phyloP scores from a whole-genome alignment of 1,284 basidiomycete species.

The Meira miltonrushii region DNA sequence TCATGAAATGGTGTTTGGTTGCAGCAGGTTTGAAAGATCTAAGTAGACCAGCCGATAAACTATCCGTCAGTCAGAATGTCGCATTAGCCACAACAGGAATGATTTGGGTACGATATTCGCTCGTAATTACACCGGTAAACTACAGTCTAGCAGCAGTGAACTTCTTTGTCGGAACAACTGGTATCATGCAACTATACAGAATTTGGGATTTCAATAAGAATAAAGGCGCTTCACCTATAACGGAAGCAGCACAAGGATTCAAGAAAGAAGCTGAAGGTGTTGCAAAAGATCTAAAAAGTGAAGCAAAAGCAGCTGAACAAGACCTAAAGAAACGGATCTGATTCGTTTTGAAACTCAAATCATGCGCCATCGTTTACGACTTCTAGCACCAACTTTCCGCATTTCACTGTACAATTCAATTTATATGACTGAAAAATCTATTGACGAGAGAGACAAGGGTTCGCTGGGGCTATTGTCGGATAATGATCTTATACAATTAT shows the following conservation, averaged over 20 bases:
- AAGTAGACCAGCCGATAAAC: slow-evolving; percentile 82
- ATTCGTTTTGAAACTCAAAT: no score
- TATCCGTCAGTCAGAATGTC: slow-evolving; percentile 91
- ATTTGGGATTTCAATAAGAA: slow-evolving; percentile 58
- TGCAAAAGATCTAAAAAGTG: background rate
- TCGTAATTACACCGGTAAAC: slow-evolving; percentile 95
- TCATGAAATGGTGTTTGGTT: slow-evolving; percentile 96
- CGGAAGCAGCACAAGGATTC: background rate
- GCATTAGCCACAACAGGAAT: slow-evolving; percentile 87
- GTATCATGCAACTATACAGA: slow-evolving; percentile 75
- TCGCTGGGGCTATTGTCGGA: no score
- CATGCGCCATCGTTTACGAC: background rate
- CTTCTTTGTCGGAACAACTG: slow-evolving; percentile 88
- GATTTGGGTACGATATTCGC: slow-evolving; percentile 90
- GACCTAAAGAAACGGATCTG: slow-evolving; percentile 1
- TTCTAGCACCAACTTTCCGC: background rate
- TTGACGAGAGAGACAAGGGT: no score
- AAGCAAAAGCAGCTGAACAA: background rate
- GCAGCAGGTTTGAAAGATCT: slow-evolving; percentile 91
- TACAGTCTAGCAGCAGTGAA: slow-evolving; percentile 97
- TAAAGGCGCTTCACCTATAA: background rate
- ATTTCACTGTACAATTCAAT: background rate
- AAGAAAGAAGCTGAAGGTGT: background rate
- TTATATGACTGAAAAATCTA: background rate
- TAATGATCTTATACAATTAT: no score